Evolutionary conservation across 2,329 filamentous ascomycete genomes (phyloP).

Genomic region (Aspergillus sp.): DNA sequence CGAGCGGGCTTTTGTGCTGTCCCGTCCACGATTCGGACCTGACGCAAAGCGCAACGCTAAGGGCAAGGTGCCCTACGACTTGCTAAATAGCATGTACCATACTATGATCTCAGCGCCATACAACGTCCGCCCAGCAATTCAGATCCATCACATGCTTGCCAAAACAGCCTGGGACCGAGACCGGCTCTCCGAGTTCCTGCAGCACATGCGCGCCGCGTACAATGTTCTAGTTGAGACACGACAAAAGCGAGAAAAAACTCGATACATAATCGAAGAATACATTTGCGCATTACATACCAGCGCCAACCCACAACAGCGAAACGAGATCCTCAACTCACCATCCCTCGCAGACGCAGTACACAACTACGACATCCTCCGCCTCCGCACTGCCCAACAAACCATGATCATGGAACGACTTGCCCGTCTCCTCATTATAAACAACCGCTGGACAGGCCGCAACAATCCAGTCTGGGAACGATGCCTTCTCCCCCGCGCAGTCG

Average conservation of each 20-base stretch:
- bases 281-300: conserved; percentile 9
- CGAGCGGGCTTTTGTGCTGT: conserved; percentile 58
- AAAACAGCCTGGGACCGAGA: conserved; percentile 19
- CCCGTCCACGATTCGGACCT: conserved; percentile 34
- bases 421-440: conserved; percentile 14
- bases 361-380: conserved; percentile 26
- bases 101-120: conserved; percentile 56
- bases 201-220: conserved; percentile 24
- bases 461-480: conserved; percentile 25
- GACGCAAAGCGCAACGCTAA: conserved; percentile 17
- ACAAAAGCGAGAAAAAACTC: conserved; percentile 18
- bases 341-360: conserved; percentile 24
- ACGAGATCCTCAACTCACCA: conserved; percentile 15
- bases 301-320: conserved; percentile 2
- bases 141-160: conserved; percentile 43
- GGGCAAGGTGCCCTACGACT: conserved; percentile 33
- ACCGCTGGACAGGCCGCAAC: conserved; percentile 12
- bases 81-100: conserved; percentile 51
- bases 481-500: conserved; percentile 39
- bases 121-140: conserved; percentile 50
- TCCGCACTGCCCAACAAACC: conserved; percentile 24
- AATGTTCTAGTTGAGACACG: conserved; percentile 23
- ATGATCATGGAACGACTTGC: conserved; percentile 17
- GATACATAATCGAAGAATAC: conserved; percentile 18
- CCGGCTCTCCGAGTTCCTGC: conserved; percentile 16